A percentile compares a stretch with the other conserved stretches of the same genome.
Conservation (phyloP, 768 basidiomycete genomes). For the Phylloporus sp. region DNA sequence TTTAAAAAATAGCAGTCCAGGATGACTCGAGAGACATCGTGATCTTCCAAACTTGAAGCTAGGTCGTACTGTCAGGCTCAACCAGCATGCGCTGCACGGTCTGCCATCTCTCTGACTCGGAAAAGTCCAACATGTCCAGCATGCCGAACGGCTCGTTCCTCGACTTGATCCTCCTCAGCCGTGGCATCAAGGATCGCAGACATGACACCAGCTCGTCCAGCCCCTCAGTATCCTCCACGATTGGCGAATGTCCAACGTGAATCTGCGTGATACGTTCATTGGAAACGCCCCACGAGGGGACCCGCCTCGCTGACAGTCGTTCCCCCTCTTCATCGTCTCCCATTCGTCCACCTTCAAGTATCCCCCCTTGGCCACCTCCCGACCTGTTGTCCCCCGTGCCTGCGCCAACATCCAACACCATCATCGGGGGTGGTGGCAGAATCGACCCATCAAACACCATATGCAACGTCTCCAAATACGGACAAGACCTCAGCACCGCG, state of each 20-base stretch:
- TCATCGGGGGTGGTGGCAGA: background rate
- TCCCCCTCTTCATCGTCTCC: background rate
- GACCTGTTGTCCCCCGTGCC: background rate
- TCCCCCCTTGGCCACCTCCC: background rate
- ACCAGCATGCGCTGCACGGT: no score
- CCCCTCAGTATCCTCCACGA: background rate
- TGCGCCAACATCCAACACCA: background rate
- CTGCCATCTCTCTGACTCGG: no score
- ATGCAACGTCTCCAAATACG: slow-evolving; percentile 6
- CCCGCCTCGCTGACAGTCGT: background rate
- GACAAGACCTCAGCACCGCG: slow-evolving; percentile 11
- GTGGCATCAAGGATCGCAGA: slow-evolving; percentile 11
- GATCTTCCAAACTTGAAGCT: no score
- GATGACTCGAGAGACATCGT: no score
- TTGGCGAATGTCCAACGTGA: slow-evolving; percentile 12
- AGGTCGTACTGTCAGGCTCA: no score
- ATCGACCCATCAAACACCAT: slow-evolving; percentile 15
- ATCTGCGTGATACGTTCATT: slow-evolving; percentile 7
- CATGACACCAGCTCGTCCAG: slow-evolving; percentile 4
- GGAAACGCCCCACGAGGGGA: slow-evolving; percentile 1
- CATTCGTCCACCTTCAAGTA: background rate
- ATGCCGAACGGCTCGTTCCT: no score
- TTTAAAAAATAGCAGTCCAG: no score
- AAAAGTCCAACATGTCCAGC: no score
- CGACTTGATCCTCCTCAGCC: background rate